Evolutionary conservation across 1,284 basidiomycete genomes (phyloP), one percentile per base, ranked within the genome.

Genomic region (Cutaneotrichosporon arboriforme): DNA sequence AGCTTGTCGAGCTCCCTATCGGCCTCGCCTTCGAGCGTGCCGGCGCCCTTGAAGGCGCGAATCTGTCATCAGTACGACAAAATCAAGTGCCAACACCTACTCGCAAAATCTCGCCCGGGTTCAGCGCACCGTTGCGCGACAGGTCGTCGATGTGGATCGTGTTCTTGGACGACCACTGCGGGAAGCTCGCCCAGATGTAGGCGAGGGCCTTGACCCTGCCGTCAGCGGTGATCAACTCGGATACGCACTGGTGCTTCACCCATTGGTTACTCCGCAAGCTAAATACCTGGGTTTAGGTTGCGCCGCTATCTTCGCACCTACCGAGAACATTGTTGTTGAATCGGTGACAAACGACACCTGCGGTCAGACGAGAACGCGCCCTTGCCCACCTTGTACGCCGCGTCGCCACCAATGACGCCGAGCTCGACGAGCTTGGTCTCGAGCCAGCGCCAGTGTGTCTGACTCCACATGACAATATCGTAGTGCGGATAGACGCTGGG

Each of bases 131-230:
- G 67, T 90, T 90, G 33, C 88, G 81, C 48, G 85, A 82, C 81
- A 94, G 78, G 68, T 92, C 90, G 71, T 94, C 90, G 26, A 94
- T 81, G 65, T 94, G 90, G 44, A 92, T 84, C 0, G 89, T 90
- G n/a, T 59, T 59, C 55, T 57, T 60, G 1, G 51, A 4, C 74
- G 62, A 86, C 85, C 83, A 88, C 58, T 87, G 84, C 2, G 87
- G 84, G 63, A 88, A 87, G 61, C 85, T 82, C 55, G 86, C 86
- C 89, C 89, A 93, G 45, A 92, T 86, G 50, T 91, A 88, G 58
- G 87, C 84, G 1, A 91, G 78, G 1, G 88, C 81, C 68, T 91
- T 90, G 39, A 90, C 88, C 17, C 82, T 71, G 46, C 12, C 3
- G 38, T 59, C 40, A 63, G 54, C 20, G 37, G n/a, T 14, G 4